Evolutionary conservation across 2,329 filamentous ascomycete species (phyloP).

Genomic region (Fusarium sp.): DNA sequence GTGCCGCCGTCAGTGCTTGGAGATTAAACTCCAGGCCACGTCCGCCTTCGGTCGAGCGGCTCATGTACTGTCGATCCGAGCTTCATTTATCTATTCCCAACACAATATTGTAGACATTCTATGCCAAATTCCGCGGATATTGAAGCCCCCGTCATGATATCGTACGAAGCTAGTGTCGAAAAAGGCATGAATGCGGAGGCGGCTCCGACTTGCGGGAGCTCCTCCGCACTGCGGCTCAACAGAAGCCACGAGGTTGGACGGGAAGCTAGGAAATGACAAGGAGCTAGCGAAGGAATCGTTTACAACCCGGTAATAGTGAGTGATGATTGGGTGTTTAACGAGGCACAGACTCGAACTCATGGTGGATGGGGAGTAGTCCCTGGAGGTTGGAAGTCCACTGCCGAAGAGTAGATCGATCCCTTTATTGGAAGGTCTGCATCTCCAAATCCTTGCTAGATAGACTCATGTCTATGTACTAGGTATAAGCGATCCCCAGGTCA

Average conservation of each 20-base stretch:
- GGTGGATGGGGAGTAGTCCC: not conserved
- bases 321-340: not conserved
- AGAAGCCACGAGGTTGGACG: constrained; percentile 1
- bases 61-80: not conserved
- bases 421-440: not conserved
- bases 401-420: not conserved
- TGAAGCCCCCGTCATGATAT: not conserved
- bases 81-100: not conserved
- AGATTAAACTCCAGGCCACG: not conserved
- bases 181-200: constrained; percentile 14
- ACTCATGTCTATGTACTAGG: no score
- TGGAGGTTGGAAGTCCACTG: not conserved
- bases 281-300: not conserved
- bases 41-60: constrained; percentile 10
- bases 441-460: no score
- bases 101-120: no score
- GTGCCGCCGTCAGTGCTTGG: not conserved
- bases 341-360: no score
- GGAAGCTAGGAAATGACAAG: not conserved
- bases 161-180: not conserved
- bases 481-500: no score
- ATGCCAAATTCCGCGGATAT: not conserved
- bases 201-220: constrained; percentile 22
- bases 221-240: constrained; percentile 22
- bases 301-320: no score